Conservation (phyloP, 2,329 filamentous ascomycete species). For the Chrysoporthe austroafricana region DNA sequence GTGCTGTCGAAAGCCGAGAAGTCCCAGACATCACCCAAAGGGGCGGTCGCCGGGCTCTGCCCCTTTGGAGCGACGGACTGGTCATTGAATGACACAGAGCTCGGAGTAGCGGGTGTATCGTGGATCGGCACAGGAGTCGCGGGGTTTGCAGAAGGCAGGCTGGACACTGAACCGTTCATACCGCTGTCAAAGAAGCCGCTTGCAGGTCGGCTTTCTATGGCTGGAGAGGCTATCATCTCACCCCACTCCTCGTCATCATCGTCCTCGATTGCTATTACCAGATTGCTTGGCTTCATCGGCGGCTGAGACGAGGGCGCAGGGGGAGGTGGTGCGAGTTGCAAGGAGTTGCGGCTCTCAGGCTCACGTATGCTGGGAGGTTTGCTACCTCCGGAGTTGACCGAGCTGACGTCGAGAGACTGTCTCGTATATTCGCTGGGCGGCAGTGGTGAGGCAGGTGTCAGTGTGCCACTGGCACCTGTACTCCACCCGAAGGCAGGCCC, state of each 20-base stretch:
- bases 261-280: conserved; percentile 31
- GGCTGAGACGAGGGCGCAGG: conserved; percentile 3
- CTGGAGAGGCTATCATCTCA: conserved; percentile 58
- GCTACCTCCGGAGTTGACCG: conserved; percentile 3
- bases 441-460: conserved; percentile 24
- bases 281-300: neutral
- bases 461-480: conserved; percentile 17
- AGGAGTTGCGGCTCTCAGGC: conserved; percentile 16
- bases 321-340: conserved; percentile 17
- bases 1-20: conserved; percentile 27
- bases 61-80: neutral
- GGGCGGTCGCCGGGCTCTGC: neutral
- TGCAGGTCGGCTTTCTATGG: conserved; percentile 18
- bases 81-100: neutral
- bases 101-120: conserved; percentile 5
- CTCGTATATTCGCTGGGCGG: conserved; percentile 21
- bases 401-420: conserved; percentile 20
- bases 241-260: conserved; percentile 63
- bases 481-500: conserved; percentile 27
- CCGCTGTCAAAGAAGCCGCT: conserved; percentile 20
- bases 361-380: conserved; percentile 13
- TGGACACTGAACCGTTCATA: conserved; percentile 7
- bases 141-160: neutral
- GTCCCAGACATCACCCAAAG: conserved; percentile 20
- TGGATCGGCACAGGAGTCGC: neutral